Conservation (phyloP, 2,329 filamentous ascomycete genomes). For the Xylaria sp. region DNA sequence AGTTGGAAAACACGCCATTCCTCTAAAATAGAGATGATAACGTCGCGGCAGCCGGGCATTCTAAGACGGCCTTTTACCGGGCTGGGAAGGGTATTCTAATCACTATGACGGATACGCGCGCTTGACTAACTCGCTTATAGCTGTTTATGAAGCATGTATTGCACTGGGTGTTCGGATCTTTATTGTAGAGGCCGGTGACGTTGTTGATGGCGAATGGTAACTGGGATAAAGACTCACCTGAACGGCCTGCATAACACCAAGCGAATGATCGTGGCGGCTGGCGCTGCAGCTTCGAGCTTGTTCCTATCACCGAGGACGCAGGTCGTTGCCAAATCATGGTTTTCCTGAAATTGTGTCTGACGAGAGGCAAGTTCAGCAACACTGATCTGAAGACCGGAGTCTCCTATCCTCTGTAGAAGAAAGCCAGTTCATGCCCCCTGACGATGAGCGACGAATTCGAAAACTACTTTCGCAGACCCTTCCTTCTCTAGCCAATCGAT, state of each 20-base stretch:
- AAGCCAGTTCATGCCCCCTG: slow-evolving; percentile 61
- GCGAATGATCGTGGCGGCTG: slow-evolving; percentile 63
- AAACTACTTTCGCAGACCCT: slow-evolving; percentile 41
- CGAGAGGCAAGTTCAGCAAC: slow-evolving; percentile 68
- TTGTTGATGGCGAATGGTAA: slow-evolving; percentile 37
- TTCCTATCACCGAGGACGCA: slow-evolving; percentile 61
- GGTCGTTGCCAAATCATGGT: slow-evolving; percentile 67
- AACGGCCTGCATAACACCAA: slow-evolving; percentile 49
- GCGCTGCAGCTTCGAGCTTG: slow-evolving; percentile 61
- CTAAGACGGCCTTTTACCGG: slow-evolving; percentile 53
- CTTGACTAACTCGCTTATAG: slow-evolving; percentile 62
- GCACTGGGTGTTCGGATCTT: slow-evolving; percentile 50
- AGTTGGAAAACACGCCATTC: slow-evolving; percentile 54
- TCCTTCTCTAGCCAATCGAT: slow-evolving; percentile 52
- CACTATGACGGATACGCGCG: slow-evolving; percentile 67
- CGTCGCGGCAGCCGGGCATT: slow-evolving; percentile 60
- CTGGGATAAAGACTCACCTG: slow-evolving; percentile 45
- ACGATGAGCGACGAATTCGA: slow-evolving; percentile 63
- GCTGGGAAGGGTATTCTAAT: slow-evolving; percentile 70
- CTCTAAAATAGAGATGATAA: slow-evolving; percentile 55
- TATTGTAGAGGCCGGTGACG: slow-evolving; percentile 51
- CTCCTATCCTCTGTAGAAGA: slow-evolving; percentile 55
- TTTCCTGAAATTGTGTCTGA: slow-evolving; percentile 69
- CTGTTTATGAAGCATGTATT: slow-evolving; percentile 57
- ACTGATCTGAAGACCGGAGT: slow-evolving; percentile 53